These are phyloP conservation scores for Roridomyces roridus DNA, from an alignment of 768 basidiomycete species.

Conservation along the genomic window DNA sequence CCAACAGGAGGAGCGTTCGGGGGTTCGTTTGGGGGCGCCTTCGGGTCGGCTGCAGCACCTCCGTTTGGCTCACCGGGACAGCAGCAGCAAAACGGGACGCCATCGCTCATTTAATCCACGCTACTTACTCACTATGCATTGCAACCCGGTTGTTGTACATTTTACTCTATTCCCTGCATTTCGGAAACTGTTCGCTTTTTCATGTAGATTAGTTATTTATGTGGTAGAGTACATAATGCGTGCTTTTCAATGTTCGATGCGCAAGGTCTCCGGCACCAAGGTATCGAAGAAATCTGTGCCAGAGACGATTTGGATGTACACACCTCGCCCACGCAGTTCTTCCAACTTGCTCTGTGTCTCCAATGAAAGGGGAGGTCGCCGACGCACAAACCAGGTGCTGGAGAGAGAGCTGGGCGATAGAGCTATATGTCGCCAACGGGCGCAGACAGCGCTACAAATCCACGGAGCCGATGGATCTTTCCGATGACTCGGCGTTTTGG, in stretches of 20 bases:
- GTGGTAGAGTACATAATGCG: neutral
- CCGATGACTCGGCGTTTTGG: neutral
- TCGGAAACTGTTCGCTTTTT: conserved; percentile 26
- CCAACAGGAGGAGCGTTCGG: neutral
- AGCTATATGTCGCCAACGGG: conserved; percentile 5
- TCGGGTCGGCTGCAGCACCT: conserved; percentile 21
- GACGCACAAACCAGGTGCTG: no score
- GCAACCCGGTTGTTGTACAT: conserved; percentile 6
- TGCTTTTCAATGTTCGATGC: no score
- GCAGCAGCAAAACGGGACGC: conserved; percentile 41
- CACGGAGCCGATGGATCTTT: neutral
- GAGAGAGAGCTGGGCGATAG: neutral
- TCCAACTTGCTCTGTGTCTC: no score
- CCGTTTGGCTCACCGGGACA: conserved; percentile 27
- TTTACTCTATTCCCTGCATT: conserved; percentile 7
- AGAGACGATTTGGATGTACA: no score
- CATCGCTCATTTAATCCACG: conserved; percentile 54
- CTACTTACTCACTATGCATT: neutral
- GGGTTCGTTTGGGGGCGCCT: conserved; percentile 10
- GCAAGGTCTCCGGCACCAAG: no score
- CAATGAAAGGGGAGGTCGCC: no score
- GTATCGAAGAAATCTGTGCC: no score
- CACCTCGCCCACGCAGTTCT: no score
- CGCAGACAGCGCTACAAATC: conserved; percentile 4
- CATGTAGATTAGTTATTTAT: no score